Percentiles rank a stretch among this genome's conserved stretches.
These are phyloP conservation scores for Psidium friedrichsthalianum DNA, from an alignment of 345 rosid genomes.

Conservation along the genomic window DNA sequence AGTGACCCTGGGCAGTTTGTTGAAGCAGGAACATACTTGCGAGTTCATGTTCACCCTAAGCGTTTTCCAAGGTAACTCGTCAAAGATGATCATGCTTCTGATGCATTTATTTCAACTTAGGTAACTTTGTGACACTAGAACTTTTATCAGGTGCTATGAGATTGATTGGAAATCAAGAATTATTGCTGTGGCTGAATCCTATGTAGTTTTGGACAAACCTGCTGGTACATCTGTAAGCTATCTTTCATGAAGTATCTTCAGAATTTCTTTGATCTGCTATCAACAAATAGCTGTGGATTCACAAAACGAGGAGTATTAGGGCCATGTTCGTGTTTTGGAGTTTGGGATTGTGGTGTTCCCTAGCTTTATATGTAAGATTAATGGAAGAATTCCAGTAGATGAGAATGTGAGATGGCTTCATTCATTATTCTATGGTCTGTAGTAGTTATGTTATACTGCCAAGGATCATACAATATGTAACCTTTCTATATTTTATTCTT, in stretches of 20 bases:
- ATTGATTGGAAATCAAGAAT: conserved; percentile 83
- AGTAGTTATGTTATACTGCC: too few relatives aligned
- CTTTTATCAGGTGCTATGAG: conserved; percentile 62
- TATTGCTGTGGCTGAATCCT: conserved; percentile 56
- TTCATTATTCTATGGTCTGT: too few relatives aligned
- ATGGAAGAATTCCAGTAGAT: neutral
- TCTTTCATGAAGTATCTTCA: neutral
- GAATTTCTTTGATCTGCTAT: neutral
- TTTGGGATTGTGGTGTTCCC: neutral
- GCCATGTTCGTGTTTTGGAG: neutral
- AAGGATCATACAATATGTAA: neutral
- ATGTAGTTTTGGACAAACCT: conserved; percentile 90
- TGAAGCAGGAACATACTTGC: conserved; percentile 77
- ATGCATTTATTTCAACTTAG: neutral
- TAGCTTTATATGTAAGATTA: neutral
- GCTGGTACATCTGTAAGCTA: conserved; percentile 79
- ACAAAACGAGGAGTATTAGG: neutral
- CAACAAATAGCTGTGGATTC: neutral
- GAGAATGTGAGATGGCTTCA: neutral
- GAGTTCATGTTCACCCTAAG: conserved; percentile 89
- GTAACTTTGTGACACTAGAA: neutral
- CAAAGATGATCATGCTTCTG: neutral
- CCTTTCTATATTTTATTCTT: neutral
- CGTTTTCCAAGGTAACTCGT: conserved; percentile 69
- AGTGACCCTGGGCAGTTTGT: conserved; percentile 45